Conservation (phyloP, 1,284 basidiomycete genomes). For the Pterulicium gracile region DNA sequence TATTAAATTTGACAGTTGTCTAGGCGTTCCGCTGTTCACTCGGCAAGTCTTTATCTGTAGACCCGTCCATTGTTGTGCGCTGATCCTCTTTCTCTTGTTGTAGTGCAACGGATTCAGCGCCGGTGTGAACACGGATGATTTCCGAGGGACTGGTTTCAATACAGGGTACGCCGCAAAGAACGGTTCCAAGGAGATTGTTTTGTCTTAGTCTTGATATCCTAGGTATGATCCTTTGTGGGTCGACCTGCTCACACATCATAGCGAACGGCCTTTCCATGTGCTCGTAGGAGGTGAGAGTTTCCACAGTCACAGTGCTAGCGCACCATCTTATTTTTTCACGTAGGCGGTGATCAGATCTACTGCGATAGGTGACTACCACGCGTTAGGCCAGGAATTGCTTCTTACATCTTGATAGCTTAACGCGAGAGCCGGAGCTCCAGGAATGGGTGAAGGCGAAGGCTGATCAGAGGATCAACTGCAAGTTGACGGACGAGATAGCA, state of each 20-base stretch:
- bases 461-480: constrained; percentile 51
- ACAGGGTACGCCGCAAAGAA: constrained; percentile 34
- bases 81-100: constrained; percentile 4
- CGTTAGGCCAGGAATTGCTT: no score
- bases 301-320: neutral
- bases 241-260: constrained; percentile 79
- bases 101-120: constrained; percentile 79
- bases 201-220: neutral
- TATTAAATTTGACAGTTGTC: neutral
- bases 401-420: constrained; percentile 32
- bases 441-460: constrained; percentile 72
- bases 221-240: constrained; percentile 81
- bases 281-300: constrained; percentile 67
- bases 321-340: neutral
- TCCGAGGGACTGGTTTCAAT: constrained; percentile 62
- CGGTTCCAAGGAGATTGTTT: neutral
- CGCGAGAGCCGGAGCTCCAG: constrained; percentile 69
- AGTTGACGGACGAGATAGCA: constrained; percentile 65
- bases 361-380: constrained; percentile 48
- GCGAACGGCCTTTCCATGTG: constrained; percentile 74
- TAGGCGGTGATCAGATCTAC: constrained; percentile 62
- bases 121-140: constrained; percentile 72
- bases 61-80: neutral
- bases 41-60: constrained; percentile 32
- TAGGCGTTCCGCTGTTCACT: constrained; percentile 71